Conservation (phyloP, 192 early-diverging fungal species). For the Coemansia sp. region DNA sequence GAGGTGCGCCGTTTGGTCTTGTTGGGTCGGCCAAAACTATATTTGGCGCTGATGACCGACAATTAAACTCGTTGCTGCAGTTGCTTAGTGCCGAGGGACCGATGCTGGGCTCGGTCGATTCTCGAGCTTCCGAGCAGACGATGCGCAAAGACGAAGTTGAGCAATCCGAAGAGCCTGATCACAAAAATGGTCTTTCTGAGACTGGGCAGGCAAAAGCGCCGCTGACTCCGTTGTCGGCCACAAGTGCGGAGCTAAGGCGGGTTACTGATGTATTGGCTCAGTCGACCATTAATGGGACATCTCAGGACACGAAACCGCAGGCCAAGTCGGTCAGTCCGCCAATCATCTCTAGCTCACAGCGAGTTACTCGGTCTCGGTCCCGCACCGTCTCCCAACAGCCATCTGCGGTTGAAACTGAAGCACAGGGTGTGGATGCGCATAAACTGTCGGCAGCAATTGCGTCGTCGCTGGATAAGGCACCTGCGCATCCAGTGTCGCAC, state of each 20-base stretch:
- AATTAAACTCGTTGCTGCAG: constrained; percentile 46
- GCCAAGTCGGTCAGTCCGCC: not conserved
- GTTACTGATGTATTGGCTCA: constrained; percentile 17
- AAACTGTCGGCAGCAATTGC: constrained; percentile 21
- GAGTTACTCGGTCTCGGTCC: not conserved
- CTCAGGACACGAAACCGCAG: not conserved
- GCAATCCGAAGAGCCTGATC: not conserved
- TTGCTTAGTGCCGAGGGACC: constrained; percentile 51
- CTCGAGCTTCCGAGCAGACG: not conserved
- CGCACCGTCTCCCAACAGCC: not conserved
- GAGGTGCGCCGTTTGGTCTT: constrained; percentile 18
- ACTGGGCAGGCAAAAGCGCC: not conserved
- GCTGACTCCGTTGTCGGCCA: constrained; percentile 12
- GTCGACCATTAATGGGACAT: constrained; percentile 3
- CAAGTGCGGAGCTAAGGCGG: constrained; percentile 5
- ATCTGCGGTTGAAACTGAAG: not conserved
- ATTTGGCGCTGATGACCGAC: constrained; percentile 42
- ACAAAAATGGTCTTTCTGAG: not conserved
- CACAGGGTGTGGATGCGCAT: constrained; percentile 14
- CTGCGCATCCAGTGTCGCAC: not conserved
- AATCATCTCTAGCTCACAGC: not conserved
- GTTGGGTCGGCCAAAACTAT: constrained; percentile 43
- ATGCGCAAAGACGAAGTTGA: not conserved
- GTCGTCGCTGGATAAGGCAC: not conserved
- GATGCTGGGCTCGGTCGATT: constrained; percentile 28